These are phyloP conservation scores for Xerocomus brunneocitrinus DNA, from an alignment of 768 basidiomycete species.

Conservation along the genomic window DNA sequence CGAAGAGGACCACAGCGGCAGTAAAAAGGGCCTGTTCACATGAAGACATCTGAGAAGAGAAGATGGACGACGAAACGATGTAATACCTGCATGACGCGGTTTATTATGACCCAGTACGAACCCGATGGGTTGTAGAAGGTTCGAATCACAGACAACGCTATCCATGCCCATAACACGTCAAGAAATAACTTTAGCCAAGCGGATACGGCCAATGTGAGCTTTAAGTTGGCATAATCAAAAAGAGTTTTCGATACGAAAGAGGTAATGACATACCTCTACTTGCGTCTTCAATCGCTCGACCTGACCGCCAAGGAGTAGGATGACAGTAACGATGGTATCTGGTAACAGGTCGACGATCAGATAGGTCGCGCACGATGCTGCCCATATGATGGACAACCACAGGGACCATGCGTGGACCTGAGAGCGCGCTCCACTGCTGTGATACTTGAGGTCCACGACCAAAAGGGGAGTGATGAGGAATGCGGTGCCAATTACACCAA, in stretches of 20 bases:
- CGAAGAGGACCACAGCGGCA: slow-evolving; percentile 40
- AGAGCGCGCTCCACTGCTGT: slow-evolving; percentile 38
- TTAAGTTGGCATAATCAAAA: slow-evolving; percentile 2
- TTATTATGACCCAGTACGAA: slow-evolving; percentile 62
- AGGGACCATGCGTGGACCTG: slow-evolving; percentile 64
- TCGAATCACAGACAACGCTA: slow-evolving; percentile 61
- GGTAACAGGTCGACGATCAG: slow-evolving; percentile 63
- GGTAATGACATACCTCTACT: slow-evolving; percentile 47
- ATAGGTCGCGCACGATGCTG: slow-evolving; percentile 54
- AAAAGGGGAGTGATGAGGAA: slow-evolving; percentile 67
- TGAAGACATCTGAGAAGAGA: slow-evolving; percentile 3
- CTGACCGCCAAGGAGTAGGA: slow-evolving; percentile 53
- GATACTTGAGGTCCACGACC: slow-evolving; percentile 62
- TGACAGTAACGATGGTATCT: slow-evolving; percentile 47
- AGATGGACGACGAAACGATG: not conserved
- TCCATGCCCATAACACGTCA: slow-evolving; percentile 70
- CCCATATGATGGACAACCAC: slow-evolving; percentile 68
- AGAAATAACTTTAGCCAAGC: slow-evolving; percentile 68
- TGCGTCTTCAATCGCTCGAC: slow-evolving; percentile 65
- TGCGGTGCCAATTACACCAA: slow-evolving; percentile 55
- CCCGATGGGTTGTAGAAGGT: slow-evolving; percentile 55
- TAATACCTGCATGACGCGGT: slow-evolving; percentile 65
- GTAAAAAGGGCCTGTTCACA: slow-evolving; percentile 42
- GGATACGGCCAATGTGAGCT: slow-evolving; percentile 66
- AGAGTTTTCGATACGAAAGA: not conserved